Conservation (phyloP, 805 yeast genomes). For the Candida palmyrensis region DNA sequence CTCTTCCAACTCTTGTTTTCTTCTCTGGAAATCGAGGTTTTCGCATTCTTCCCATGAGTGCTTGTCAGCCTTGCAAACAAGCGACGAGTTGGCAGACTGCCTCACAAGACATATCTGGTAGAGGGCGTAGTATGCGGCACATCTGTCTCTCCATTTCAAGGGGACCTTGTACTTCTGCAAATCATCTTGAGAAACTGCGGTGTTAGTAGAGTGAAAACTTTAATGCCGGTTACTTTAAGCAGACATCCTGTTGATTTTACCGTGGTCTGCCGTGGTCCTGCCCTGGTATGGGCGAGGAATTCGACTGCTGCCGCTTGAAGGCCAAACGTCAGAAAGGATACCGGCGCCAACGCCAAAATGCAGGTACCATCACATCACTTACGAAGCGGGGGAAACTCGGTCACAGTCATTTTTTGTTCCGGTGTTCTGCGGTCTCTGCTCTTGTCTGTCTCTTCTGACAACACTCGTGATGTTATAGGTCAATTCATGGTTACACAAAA, state of each 20-base stretch:
- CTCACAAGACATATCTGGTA: slow-evolving; percentile 40
- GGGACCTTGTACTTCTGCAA: slow-evolving; percentile 78
- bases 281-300: background rate
- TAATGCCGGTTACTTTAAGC: background rate
- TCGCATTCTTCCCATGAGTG: slow-evolving; percentile 85
- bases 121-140: slow-evolving; percentile 54
- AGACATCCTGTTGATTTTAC: background rate
- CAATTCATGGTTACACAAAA: slow-evolving; percentile 6
- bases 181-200: slow-evolving; percentile 70
- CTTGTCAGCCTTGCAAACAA: slow-evolving; percentile 67
- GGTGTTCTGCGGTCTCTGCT: too few relatives aligned
- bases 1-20: slow-evolving; percentile 66
- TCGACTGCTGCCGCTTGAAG: background rate
- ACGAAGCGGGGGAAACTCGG: slow-evolving; percentile 41
- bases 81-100: slow-evolving; percentile 37
- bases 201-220: slow-evolving; percentile 5
- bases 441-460: slow-evolving; percentile 6
- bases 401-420: slow-evolving; percentile 24
- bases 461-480: slow-evolving; percentile 8
- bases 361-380: too few relatives aligned
- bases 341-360: too few relatives aligned
- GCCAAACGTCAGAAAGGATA: too few relatives aligned
- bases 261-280: background rate
- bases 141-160: slow-evolving; percentile 75
- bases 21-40: slow-evolving; percentile 73